Evolutionary conservation across 768 basidiomycete genomes (phyloP), one percentile per base, ranked within the genome.

Genomic region (Pleurotus cornucopiae): DNA sequence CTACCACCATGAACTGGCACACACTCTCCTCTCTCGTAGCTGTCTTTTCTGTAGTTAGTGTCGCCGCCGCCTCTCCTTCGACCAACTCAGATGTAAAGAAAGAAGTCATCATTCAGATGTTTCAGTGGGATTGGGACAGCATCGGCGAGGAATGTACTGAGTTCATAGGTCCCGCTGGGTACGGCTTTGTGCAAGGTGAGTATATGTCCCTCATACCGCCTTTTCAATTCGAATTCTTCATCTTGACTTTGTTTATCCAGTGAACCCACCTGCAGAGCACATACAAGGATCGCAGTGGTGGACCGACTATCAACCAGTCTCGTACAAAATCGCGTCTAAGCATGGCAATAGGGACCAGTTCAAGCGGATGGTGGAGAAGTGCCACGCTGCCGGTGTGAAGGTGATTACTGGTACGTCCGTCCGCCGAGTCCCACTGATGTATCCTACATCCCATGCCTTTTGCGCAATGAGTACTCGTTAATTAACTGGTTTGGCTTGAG

Each of bases 261-360:
- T 75, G 44, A 77, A 75, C 63, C 82, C 83, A 0, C 73, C 84
- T 1, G 73, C 76, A 56, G 85, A 87, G 60, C 84, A 86, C 60
- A 67, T 49, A n/a, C 12, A 34, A 14, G 86, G 85, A 4, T 5
- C 69, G 1, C 75, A 86, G 61, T 88, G 86, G 86, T 88, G 86
- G 86, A 88, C 86, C 0, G 86, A 87, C 63, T 88, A 89, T 62
- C 86, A 80, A 57, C 80, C 82, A 2, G 84, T 86, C 0, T 86
- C 85, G 1, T 86, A 88, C 64, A 85, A 53, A 6, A 63, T 87
- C 47, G 82, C 76, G 1, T 86, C 84, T 0, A 88, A 88, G 64
- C 82, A 83, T 1, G 87, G 86, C 4, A 73, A 80, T 58, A 76
- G 83, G 11, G 55, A 66, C 2, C 82, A 86, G 57, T 86, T 74